phyloP scores from a whole-genome alignment of 1,284 basidiomycete genomes.

The Athelia psychrophila region DNA sequence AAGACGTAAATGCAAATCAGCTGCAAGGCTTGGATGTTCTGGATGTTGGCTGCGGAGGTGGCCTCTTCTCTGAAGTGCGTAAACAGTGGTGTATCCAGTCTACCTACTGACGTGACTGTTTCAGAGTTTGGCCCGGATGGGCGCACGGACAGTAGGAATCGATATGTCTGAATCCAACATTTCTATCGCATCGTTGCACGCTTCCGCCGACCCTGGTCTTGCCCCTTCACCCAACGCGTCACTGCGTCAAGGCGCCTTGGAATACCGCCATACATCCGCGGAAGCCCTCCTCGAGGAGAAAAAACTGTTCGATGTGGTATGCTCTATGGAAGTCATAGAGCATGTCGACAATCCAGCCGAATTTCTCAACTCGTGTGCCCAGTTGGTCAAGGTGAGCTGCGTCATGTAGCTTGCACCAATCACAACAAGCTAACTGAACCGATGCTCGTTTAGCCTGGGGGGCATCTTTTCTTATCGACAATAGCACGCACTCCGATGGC shows the following conservation, averaged over 20 bases:
- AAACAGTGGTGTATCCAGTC: conserved; percentile 1
- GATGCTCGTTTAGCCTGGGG: conserved; percentile 69
- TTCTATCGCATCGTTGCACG: conserved; percentile 82
- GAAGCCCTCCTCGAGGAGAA: conserved; percentile 67
- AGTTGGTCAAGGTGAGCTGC: conserved; percentile 76
- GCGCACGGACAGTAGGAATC: conserved; percentile 83
- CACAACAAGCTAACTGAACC: neutral
- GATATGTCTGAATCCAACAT: conserved; percentile 92
- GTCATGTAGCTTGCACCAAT: neutral
- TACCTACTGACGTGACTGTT: conserved; percentile 2
- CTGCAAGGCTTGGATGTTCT: conserved; percentile 68
- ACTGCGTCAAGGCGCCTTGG: conserved; percentile 17
- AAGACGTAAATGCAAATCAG: conserved; percentile 34
- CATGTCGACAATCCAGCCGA: conserved; percentile 91
- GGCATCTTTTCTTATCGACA: conserved; percentile 95
- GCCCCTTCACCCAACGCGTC: conserved; percentile 12
- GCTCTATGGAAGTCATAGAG: conserved; percentile 97
- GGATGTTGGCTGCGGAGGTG: conserved; percentile 95
- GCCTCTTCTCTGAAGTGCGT: conserved; percentile 85
- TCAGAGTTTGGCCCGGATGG: conserved; percentile 85
- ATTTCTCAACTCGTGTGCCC: conserved; percentile 81
- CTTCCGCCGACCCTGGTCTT: conserved; percentile 71
- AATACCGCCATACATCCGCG: conserved; percentile 79
- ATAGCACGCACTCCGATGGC: conserved; percentile 92
- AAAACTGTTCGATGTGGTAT: conserved; percentile 86